These are phyloP conservation scores for Phytophthora aleatoria DNA, from an alignment of 352 stramenopile genomes.

Conservation along the genomic window DNA sequence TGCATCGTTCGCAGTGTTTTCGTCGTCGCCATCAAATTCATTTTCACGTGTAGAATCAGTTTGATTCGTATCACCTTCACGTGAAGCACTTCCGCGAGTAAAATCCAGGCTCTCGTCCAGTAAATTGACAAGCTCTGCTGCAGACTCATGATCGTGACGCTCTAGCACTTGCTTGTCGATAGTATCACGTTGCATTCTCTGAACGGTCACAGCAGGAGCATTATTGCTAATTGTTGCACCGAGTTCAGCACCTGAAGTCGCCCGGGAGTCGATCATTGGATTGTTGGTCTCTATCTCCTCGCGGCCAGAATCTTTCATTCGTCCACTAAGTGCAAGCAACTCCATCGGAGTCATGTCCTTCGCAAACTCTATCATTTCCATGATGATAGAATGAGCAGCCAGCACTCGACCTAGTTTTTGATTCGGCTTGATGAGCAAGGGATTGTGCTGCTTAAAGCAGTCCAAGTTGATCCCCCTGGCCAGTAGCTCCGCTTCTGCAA, in stretches of 20 bases:
- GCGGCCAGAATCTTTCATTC: conserved; percentile 17
- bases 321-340: conserved; percentile 28
- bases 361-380: conserved; percentile 65
- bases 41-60: conserved; percentile 7
- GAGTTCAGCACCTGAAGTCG: conserved; percentile 1
- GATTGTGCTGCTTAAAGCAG: conserved; percentile 60
- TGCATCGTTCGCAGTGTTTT: conserved; percentile 12
- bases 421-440: conserved; percentile 68
- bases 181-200: background rate
- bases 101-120: conserved; percentile 65
- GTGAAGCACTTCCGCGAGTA: conserved; percentile 10
- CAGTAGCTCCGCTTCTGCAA: conserved; percentile 57
- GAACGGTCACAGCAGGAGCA: background rate
- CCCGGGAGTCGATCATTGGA: background rate
- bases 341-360: conserved; percentile 42
- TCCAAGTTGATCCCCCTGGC: conserved; percentile 57
- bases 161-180: background rate
- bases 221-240: conserved; percentile 3
- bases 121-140: conserved; percentile 55
- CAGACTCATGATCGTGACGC: conserved; percentile 17
- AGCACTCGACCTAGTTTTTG: conserved; percentile 75
- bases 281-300: conserved; percentile 6
- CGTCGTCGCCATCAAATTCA: conserved; percentile 12
- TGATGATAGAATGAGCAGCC: conserved; percentile 73
- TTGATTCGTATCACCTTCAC: conserved; percentile 4